A percentile compares a stretch with the other conserved stretches of the same genome.
Conservation (phyloP, 2,329 filamentous ascomycete genomes). For the Alternaria arbusti region DNA sequence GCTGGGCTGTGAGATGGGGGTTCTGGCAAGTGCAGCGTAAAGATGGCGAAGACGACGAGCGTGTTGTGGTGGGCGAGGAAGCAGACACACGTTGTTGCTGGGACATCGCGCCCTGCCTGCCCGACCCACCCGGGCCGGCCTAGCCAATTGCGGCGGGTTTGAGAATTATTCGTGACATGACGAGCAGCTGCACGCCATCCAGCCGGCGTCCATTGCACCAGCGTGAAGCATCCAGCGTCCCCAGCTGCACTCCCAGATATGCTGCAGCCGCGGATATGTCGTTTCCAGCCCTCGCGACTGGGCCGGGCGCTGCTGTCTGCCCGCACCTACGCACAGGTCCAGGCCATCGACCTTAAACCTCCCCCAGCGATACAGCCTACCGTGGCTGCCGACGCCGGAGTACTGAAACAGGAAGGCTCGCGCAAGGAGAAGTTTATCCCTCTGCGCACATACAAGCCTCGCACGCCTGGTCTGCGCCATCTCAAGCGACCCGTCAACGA, state of each 20-base stretch:
- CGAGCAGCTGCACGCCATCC: slow-evolving; percentile 28
- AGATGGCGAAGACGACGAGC: slow-evolving; percentile 2
- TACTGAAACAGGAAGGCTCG: slow-evolving; percentile 31
- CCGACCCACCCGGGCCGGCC: slow-evolving; percentile 18
- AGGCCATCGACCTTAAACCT: slow-evolving; percentile 43
- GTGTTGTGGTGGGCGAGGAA: slow-evolving; percentile 25
- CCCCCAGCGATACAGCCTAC: slow-evolving; percentile 44
- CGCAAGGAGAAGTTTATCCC: slow-evolving; percentile 49
- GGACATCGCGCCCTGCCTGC: slow-evolving; percentile 21
- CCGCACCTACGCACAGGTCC: slow-evolving; percentile 61
- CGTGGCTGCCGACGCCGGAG: slow-evolving; percentile 34
- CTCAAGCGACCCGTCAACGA: slow-evolving; percentile 92
- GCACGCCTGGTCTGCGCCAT: slow-evolving; percentile 91
- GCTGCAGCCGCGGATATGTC: slow-evolving; percentile 70
- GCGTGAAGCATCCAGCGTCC: slow-evolving; percentile 20
- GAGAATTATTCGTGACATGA: slow-evolving; percentile 41
- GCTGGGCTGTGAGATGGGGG: neutral
- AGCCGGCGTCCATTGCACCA: slow-evolving; percentile 24
- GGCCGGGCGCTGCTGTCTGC: slow-evolving; percentile 55
- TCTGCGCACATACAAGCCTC: slow-evolving; percentile 88
- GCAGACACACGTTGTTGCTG: slow-evolving; percentile 22
- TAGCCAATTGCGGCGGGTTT: slow-evolving; percentile 34
- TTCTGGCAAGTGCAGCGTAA: slow-evolving; percentile 21
- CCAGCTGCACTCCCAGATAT: slow-evolving; percentile 51
- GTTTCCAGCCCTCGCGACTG: slow-evolving; percentile 57